These are phyloP conservation scores for Cladosporium cucumerinum DNA, from an alignment of 2,329 filamentous ascomycete species.

Conservation along the genomic window DNA sequence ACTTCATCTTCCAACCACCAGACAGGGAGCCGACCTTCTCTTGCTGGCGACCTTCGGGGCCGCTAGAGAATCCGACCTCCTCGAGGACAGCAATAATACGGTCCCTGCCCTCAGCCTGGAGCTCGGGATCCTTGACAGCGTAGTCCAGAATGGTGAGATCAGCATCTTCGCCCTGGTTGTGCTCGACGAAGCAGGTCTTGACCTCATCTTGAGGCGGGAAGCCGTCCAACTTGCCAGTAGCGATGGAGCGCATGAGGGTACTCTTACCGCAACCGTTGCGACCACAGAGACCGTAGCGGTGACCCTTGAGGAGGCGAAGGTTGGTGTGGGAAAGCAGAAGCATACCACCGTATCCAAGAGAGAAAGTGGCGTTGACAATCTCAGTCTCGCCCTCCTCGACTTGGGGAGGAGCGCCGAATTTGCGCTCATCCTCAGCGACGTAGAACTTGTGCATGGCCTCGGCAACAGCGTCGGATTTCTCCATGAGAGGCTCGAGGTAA, in stretches of 20 bases:
- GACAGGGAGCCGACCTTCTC: slow-evolving; percentile 92
- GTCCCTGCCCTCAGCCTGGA: slow-evolving; percentile 72
- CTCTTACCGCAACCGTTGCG: slow-evolving; percentile 98
- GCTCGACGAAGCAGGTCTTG: slow-evolving; percentile 96
- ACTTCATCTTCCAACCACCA: slow-evolving; percentile 99
- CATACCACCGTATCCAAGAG: slow-evolving; percentile 96
- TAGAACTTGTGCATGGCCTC: slow-evolving; percentile 74
- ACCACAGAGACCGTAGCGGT: slow-evolving; percentile 94
- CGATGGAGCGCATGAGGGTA: slow-evolving; percentile 97
- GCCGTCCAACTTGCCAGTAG: slow-evolving; percentile 91
- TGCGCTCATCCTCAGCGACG: slow-evolving; percentile 79
- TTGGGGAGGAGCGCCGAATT: slow-evolving; percentile 77
- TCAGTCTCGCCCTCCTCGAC: slow-evolving; percentile 90
- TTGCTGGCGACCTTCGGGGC: slow-evolving; percentile 81
- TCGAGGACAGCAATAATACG: slow-evolving; percentile 79
- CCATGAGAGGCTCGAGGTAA: slow-evolving; percentile 71
- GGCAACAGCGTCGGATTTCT: slow-evolving; percentile 63
- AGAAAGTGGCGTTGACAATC: slow-evolving; percentile 98
- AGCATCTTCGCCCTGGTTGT: slow-evolving; percentile 97
- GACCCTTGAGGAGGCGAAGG: slow-evolving; percentile 87
- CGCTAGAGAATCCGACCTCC: slow-evolving; percentile 90
- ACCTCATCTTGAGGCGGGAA: slow-evolving; percentile 91
- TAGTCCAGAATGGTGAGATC: slow-evolving; percentile 95
- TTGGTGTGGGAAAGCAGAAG: slow-evolving; percentile 94
- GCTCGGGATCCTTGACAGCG: slow-evolving; percentile 81